These are phyloP conservation scores for Dryas integrifolia DNA, from an alignment of 331 rosid species.

Conservation along the genomic window DNA sequence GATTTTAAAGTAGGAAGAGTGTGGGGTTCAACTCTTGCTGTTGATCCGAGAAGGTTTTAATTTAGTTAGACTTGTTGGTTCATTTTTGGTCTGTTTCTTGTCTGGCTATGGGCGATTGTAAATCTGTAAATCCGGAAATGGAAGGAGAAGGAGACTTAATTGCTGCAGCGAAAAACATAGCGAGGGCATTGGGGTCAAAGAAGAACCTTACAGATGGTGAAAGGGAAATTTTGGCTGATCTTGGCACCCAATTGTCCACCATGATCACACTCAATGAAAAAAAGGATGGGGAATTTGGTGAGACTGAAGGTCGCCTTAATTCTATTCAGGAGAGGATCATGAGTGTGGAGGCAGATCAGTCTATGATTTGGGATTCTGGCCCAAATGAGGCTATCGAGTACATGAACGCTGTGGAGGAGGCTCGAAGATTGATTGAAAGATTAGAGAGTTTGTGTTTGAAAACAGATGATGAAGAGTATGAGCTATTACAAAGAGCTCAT, in stretches of 20 bases:
- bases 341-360: constrained; percentile 78
- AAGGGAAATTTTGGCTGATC: constrained; percentile 71
- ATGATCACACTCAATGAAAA: constrained; percentile 34
- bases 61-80: constrained; percentile 15
- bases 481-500: constrained; percentile 48
- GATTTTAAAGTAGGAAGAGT: background rate
- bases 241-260: constrained; percentile 61
- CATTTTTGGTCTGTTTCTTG: constrained; percentile 16
- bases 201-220: constrained; percentile 60
- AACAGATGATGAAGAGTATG: constrained; percentile 47
- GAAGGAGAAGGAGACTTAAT: constrained; percentile 69
- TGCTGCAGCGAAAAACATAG: constrained; percentile 71
- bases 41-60: constrained; percentile 17
- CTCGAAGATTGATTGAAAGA: constrained; percentile 50
- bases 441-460: constrained; percentile 52
- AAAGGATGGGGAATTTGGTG: constrained; percentile 33
- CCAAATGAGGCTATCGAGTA: constrained; percentile 58
- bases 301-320: constrained; percentile 39
- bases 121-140: constrained; percentile 42
- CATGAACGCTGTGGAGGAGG: constrained; percentile 61
- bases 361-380: constrained; percentile 74
- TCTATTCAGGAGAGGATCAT: constrained; percentile 56
- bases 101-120: constrained; percentile 49
- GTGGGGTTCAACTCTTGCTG: background rate
- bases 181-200: constrained; percentile 61